Conservation (phyloP, 2,329 filamentous ascomycete species). For the Penicillium sclerotigenum region DNA sequence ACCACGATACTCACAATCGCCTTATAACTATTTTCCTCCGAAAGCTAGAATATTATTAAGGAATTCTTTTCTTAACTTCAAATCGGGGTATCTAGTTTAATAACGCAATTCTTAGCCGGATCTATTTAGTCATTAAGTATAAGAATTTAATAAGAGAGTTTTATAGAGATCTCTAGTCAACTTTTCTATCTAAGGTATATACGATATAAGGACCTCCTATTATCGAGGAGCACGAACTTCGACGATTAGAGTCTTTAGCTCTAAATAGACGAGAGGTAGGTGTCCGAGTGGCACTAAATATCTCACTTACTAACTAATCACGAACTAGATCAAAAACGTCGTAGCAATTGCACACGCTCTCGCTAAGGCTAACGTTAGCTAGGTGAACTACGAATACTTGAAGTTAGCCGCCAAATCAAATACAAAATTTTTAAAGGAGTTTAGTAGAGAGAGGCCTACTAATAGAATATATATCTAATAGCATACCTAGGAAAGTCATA, state of each 20-base stretch:
- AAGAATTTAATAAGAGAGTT: constrained; percentile 23
- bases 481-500: constrained; percentile 1
- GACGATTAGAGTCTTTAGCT: constrained; percentile 7
- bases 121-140: constrained; percentile 36
- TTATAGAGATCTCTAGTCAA: constrained; percentile 33
- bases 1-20: constrained; percentile 29
- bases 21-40: constrained; percentile 39
- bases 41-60: constrained; percentile 39
- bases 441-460: constrained; percentile 6
- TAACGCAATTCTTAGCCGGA: constrained; percentile 34
- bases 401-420: constrained; percentile 12
- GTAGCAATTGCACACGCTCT: constrained; percentile 16
- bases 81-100: constrained; percentile 39
- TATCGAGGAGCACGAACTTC: constrained; percentile 7
- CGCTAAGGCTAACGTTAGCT: constrained; percentile 6
- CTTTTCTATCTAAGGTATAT: constrained; percentile 14
- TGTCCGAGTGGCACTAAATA: background rate
- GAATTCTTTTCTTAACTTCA: constrained; percentile 41
- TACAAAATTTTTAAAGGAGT: constrained; percentile 14
- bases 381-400: constrained; percentile 14
- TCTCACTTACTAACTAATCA: constrained; percentile 10
- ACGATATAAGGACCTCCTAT: constrained; percentile 15
- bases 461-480: constrained; percentile 12
- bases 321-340: constrained; percentile 22
- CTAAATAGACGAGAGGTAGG: constrained; percentile 18